These are phyloP conservation scores for Ambispora gerdemannii DNA, from an alignment of 192 early-diverging fungal species.

Conservation along the genomic window DNA sequence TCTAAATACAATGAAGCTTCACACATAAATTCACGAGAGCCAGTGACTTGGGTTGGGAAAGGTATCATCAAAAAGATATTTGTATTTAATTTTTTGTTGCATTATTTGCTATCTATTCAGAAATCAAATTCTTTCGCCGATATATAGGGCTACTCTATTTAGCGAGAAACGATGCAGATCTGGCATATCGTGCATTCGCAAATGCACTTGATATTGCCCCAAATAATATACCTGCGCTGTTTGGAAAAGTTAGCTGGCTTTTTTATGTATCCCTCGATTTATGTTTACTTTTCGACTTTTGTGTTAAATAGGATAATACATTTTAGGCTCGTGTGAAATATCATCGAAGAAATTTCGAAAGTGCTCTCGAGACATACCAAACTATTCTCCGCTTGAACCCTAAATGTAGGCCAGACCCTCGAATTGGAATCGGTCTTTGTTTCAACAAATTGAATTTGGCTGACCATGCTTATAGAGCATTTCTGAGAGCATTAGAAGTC, in stretches of 20 bases:
- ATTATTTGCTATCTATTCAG: background rate
- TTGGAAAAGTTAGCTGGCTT: constrained; percentile 37
- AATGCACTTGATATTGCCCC: constrained; percentile 49
- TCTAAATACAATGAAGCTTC: constrained; percentile 74
- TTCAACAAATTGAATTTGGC: constrained; percentile 68
- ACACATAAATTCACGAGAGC: constrained; percentile 64
- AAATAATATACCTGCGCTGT: constrained; percentile 56
- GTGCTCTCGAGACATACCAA: constrained; percentile 76
- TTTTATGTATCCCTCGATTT: background rate
- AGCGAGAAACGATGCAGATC: constrained; percentile 49
- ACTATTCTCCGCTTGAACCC: constrained; percentile 63
- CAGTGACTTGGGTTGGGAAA: constrained; percentile 70
- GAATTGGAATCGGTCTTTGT: constrained; percentile 87
- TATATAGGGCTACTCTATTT: constrained; percentile 55
- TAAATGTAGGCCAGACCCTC: constrained; percentile 60
- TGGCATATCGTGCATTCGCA: constrained; percentile 50
- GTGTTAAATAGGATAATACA: no score
- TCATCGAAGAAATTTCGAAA: constrained; percentile 57
- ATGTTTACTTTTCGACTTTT: background rate
- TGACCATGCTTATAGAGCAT: constrained; percentile 65
- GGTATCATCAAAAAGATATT: no score
- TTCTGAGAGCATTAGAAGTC: constrained; percentile 65
- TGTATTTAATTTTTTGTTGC: background rate
- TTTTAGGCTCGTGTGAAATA: constrained; percentile 57
- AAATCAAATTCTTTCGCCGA: background rate